Evolutionary conservation across 2,329 filamentous ascomycete species (phyloP), one percentile per base, ranked within the genome.

Genomic region (Alternaria longipes): DNA sequence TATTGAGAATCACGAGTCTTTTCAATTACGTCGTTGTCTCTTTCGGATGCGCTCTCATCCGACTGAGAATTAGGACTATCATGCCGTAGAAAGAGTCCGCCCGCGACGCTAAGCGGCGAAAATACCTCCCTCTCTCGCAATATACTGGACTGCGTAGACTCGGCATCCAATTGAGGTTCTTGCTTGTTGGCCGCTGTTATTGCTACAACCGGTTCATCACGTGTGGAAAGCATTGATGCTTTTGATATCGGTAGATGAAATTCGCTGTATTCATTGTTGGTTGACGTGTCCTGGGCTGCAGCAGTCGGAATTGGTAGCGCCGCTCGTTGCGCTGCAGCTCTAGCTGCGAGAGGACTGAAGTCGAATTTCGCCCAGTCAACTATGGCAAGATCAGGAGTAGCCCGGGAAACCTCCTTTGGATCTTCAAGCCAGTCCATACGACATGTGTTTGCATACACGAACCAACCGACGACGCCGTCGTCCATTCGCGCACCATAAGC

Each of bases 341-440:
- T 42, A 47, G 53, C 42, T 18, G 34, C 44, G 8, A 54, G 40
- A 26, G 51, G 56, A 44, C 44, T 36, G n/a, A 55, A 59, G 20
- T 59, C 51, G n/a, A 55, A 59, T 12, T 28, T 59, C 9, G 16
- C 22, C 56, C 56, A 59, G 26, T 59, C 44, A 30, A 55, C 50
- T 5, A 59, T 28, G 34, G 32, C 34, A 4, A 26, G 56, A 26
- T 49, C 53, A 14, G 8, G 53, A 12, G 36, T 28, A 20, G n/a
- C 20, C 11, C 16, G 14, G 24, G 12, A 5, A 7, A 8, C 38
- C 24, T 47, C 18, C 22, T 38, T 30, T 30, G 30, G 18, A n/a
- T 62, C 54, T 40, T 45, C n/a, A n/a, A 30, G 32, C 54, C 59
- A 58, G 36, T 58, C 45, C n/a, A 50, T 46, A 11, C 42, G 54